Conservation (phyloP, 2,329 filamentous ascomycete genomes). For the Arthrobotrys iridis region DNA sequence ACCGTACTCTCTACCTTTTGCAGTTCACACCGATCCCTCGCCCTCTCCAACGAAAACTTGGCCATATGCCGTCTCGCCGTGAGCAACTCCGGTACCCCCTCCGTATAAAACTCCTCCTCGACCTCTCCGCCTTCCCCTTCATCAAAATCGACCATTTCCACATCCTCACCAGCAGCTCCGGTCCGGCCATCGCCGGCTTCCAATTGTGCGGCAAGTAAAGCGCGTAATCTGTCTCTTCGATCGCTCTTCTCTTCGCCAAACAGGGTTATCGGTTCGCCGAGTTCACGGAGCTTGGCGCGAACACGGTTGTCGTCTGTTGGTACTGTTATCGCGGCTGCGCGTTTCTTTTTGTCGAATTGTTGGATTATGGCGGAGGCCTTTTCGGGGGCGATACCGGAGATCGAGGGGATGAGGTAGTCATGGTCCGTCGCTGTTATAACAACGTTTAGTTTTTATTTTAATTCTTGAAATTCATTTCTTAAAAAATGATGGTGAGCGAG, state of each 20-base stretch:
- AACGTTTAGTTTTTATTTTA: constrained; percentile 18
- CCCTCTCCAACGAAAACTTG: constrained; percentile 81
- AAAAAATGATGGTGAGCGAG: constrained; percentile 60
- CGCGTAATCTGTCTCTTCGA: constrained; percentile 83
- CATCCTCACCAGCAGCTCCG: constrained; percentile 72
- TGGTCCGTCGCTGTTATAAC: constrained; percentile 73
- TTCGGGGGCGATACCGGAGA: constrained; percentile 76
- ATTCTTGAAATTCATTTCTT: neutral
- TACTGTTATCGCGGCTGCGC: constrained; percentile 87
- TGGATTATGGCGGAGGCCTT: constrained; percentile 84
- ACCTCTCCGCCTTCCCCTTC: constrained; percentile 72
- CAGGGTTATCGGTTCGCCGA: constrained; percentile 92
- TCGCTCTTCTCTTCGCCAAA: constrained; percentile 91
- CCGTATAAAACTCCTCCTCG: constrained; percentile 95
- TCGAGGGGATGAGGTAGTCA: constrained; percentile 81
- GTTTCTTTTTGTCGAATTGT: constrained; percentile 90
- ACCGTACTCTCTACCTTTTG: constrained; percentile 85
- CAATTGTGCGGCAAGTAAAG: constrained; percentile 77
- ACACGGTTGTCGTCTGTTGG: constrained; percentile 93
- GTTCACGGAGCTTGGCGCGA: constrained; percentile 78
- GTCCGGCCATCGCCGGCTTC: constrained; percentile 67
- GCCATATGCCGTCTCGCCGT: constrained; percentile 82
- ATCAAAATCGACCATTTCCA: constrained; percentile 67
- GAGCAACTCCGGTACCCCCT: constrained; percentile 78
- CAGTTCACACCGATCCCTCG: constrained; percentile 77